Conservation (phyloP, 2,329 filamentous ascomycete species). For the Colletotrichum eleusines region DNA sequence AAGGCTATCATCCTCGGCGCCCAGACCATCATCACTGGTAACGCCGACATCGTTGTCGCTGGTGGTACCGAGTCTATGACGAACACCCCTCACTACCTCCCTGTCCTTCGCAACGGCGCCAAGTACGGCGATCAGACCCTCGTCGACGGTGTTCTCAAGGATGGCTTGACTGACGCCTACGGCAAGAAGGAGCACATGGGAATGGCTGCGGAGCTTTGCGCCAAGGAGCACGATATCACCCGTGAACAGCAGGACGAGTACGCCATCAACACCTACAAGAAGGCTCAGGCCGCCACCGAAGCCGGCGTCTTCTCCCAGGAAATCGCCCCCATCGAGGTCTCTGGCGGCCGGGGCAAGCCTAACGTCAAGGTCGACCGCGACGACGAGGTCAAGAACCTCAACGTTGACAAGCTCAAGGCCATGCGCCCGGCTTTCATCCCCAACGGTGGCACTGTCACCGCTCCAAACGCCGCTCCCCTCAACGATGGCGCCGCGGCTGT, state of each 20-base stretch:
- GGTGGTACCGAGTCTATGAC: slow-evolving; percentile 99
- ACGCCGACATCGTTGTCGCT: slow-evolving; percentile 91
- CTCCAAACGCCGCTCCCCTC: slow-evolving; percentile 95
- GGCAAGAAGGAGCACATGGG: slow-evolving; percentile 97
- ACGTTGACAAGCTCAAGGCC: slow-evolving; percentile 82
- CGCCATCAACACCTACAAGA: slow-evolving; percentile 94
- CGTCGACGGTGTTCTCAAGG: slow-evolving; percentile 92
- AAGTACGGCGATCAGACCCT: slow-evolving; percentile 95
- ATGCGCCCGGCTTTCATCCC: slow-evolving; percentile 88
- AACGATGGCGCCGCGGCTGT: slow-evolving; percentile 95
- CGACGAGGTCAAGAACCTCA: slow-evolving; percentile 96
- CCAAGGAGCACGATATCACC: slow-evolving; percentile 82
- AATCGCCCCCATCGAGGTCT: slow-evolving; percentile 90
- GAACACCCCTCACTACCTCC: slow-evolving; percentile 95
- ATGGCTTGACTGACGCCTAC: slow-evolving; percentile 94
- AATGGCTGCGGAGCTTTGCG: slow-evolving; percentile 91
- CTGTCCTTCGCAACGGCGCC: slow-evolving; percentile 84
- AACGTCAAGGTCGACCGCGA: slow-evolving; percentile 83
- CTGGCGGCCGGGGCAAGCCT: slow-evolving; percentile 91
- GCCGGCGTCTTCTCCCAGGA: slow-evolving; percentile 85
- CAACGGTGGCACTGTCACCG: slow-evolving; percentile 88
- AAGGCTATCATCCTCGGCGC: slow-evolving; percentile 96
- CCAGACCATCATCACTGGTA: slow-evolving; percentile 97
- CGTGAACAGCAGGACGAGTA: slow-evolving; percentile 94
- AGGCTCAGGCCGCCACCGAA: slow-evolving; percentile 87